Base-by-base conservation (phyloP, 371 early-diverging fungal genomes). In the Batrachochytrium dendrobatidis region DNA sequence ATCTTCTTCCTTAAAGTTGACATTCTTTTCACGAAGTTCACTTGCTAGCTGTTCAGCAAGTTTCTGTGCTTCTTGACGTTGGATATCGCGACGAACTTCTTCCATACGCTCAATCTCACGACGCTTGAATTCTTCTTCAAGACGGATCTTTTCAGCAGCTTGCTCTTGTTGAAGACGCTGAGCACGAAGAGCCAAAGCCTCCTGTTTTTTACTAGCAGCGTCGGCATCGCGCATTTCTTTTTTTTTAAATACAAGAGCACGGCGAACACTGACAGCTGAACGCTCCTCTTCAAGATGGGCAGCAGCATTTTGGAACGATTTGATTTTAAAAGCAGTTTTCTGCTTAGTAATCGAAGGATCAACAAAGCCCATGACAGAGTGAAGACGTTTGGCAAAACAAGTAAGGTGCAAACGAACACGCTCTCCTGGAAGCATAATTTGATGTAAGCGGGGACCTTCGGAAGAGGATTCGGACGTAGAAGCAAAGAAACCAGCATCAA, bases 191-290 rank as follows among this genome's bases (percentile, higher is more conserved):
- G 82, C 82, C 60, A 82, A 86, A 62, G 86, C 86, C 44, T 86
- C 83, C 63, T 86, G 87, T 65, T 90, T 90, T 54, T 67, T 69
- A 54, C 62, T 56, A 31, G 62, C 61, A 29, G 53, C 34, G 48
- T 75, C 76, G 56, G 68, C 86, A 70, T 94, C 95, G 52, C 87
- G 82, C 17, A 89, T 70, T 71, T 94, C 93, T 83, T 95, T 94
- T 72, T 92, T 86, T 62, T 86, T 88, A 65, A 95, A 94, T 61
- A 95, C 91, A 34, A 91, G 80, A 12, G 80, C 75, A 75, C 90
- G 86, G 62, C 95, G 85, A 32, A 83, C 84, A 30, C 86, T 66
- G 29, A 88, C 84, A 17, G 74, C 71, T 68, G 84, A 81, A 75
- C 90, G 89, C 77, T 97, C 98, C 70, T 86, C 83, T 62, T 87